Conservation (phyloP, 2,329 filamentous ascomycete genomes). For the Phialophora chinensis region DNA sequence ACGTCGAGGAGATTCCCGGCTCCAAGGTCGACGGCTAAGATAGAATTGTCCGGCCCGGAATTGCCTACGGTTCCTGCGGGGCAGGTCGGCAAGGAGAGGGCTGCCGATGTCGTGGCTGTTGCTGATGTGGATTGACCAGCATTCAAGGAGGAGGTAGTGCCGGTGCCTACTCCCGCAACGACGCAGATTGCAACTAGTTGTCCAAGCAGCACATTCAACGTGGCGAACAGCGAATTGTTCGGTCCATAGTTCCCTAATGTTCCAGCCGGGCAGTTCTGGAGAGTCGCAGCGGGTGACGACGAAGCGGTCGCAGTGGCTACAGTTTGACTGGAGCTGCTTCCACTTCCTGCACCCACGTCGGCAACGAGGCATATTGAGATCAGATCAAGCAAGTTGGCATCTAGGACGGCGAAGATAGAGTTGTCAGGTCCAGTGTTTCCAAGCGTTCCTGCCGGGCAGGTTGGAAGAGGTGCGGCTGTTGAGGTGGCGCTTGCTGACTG, state of each 20-base stretch:
- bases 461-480: not conserved
- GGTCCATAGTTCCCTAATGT: not conserved
- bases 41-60: slow-evolving; percentile 2
- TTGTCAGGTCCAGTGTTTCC: slow-evolving; percentile 6
- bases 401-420: not conserved
- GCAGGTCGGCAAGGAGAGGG: slow-evolving; percentile 1
- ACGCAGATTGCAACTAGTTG: not conserved
- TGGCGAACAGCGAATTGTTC: not conserved
- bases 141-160: not conserved
- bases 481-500: not conserved
- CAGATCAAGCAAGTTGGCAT: not conserved
- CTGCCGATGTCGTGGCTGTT: not conserved
- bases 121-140: not conserved
- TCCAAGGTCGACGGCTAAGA: slow-evolving; percentile 7
- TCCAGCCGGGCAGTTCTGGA: not conserved
- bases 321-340: not conserved
- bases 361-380: not conserved
- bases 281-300: not conserved
- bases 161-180: not conserved
- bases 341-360: not conserved
- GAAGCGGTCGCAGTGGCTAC: not conserved
- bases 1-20: slow-evolving; percentile 1
- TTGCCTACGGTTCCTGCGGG: slow-evolving; percentile 6
- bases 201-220: not conserved
- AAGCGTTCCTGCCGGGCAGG: not conserved